phyloP scores from a whole-genome alignment of 768 basidiomycete genomes.

The Agrocybe praecox region DNA sequence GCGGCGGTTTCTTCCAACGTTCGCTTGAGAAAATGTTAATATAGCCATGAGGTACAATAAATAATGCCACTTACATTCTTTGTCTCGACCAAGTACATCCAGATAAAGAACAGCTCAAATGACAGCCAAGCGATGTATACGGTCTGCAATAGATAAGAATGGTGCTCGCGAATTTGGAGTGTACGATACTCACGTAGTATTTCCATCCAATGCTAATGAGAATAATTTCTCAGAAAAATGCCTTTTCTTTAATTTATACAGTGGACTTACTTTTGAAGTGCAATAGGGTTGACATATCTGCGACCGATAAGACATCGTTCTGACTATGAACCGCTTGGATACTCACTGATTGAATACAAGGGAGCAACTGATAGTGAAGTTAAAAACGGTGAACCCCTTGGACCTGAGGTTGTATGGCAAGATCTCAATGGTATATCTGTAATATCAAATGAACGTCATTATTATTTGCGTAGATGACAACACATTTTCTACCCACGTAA shows the following conservation, averaged over 20 bases:
- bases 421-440: conserved; percentile 31
- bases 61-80: conserved; percentile 31
- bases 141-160: conserved; percentile 14
- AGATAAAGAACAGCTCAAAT: conserved; percentile 52
- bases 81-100: conserved; percentile 57
- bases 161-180: no score
- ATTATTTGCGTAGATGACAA: neutral
- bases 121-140: conserved; percentile 60
- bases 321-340: neutral
- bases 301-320: neutral
- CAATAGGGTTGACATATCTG: conserved; percentile 52
- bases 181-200: conserved; percentile 51
- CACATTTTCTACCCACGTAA: conserved; percentile 19
- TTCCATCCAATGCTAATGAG: conserved; percentile 51
- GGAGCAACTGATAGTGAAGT: conserved; percentile 58
- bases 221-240: no score
- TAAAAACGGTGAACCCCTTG: conserved; percentile 68
- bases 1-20: conserved; percentile 58
- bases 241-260: no score
- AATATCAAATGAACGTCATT: neutral
- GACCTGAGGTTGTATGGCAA: conserved; percentile 50
- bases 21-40: conserved; percentile 26
- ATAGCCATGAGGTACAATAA: neutral
- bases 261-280: conserved; percentile 34
- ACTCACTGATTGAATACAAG: conserved; percentile 66